Base-by-base conservation (phyloP, 2,329 filamentous ascomycete genomes). In the Pseudogymnoascus pannorum region DNA sequence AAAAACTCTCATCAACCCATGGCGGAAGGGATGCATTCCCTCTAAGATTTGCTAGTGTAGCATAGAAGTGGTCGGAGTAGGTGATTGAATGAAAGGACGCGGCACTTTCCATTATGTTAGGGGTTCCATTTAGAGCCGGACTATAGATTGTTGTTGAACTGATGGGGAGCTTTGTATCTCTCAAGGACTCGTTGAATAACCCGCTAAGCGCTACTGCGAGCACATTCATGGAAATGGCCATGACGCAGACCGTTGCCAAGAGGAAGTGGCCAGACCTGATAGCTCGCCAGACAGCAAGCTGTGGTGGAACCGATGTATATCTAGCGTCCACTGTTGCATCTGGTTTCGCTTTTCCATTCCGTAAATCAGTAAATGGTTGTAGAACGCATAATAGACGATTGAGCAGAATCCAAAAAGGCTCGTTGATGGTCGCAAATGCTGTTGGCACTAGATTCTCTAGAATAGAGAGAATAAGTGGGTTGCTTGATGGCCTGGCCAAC, bases 301-400 rank as follows among this genome's bases (percentile, higher is more conserved):
- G 81, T 0, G 84, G 82, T 0, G 84, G 84, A 0, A 85, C 62
- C 0, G 82, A 81, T 0, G 76, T 79, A 60, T 86, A 87, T 9
- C 71, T 74, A 0, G 75, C 69, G 3, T 80, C 68, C 0, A 82
- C 63, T 0, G 80, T 76, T 0, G 73, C 69, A 0, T 75, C 73
- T 0, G 75, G 64, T 1, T 62, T 57, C 0, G 76, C 73, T 5
- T 75, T 72, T 0, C 80, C 77, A 4, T 66, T 62, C 18, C 75
- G 74, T 0, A 87, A 70, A 12, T 81, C 76, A 2, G 80, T 74
- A 16, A 84, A 79, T 0, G 84, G 84, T 29, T 84, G 79, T 0
- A 87, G 64, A 7, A 84, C 67, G 40, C 81, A 85, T 0, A 84
- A 65, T 0, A 81, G 60, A 0, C 83, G 74, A 42, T 83, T 86